Evolutionary conservation across 768 basidiomycete species (phyloP).

Genomic region (Glaciozyma antarctica): DNA sequence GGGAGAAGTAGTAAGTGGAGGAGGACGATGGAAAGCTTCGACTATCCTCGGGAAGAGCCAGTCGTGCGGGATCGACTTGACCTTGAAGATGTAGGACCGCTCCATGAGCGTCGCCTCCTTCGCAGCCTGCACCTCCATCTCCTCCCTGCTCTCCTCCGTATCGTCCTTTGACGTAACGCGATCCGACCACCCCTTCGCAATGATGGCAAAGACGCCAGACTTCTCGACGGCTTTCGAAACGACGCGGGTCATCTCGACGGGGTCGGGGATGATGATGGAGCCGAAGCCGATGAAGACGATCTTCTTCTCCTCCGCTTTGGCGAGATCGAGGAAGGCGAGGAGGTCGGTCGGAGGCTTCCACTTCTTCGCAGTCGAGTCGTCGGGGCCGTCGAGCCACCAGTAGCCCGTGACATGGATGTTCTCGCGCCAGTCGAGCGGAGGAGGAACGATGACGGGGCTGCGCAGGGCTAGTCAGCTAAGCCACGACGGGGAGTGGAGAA

Average conservation of each 20-base stretch:
- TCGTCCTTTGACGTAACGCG: constrained; percentile 50
- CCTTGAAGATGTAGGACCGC: constrained; percentile 69
- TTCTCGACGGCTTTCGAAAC: constrained; percentile 78
- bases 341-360: constrained; percentile 80
- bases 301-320: constrained; percentile 67
- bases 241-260: constrained; percentile 78
- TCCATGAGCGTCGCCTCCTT: constrained; percentile 59
- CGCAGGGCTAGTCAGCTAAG: not conserved
- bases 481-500: constrained; percentile 5
- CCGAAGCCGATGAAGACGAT: constrained; percentile 97
- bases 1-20: not conserved
- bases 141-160: constrained; percentile 46
- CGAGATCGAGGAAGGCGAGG: constrained; percentile 68
- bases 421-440: constrained; percentile 95
- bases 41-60: constrained; percentile 91
- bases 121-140: constrained; percentile 44
- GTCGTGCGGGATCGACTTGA: constrained; percentile 58
- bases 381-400: constrained; percentile 92
- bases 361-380: constrained; percentile 63
- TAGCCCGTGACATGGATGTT: constrained; percentile 96
- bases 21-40: constrained; percentile 93
- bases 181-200: constrained; percentile 98
- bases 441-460: constrained; percentile 59
- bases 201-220: constrained; percentile 80
- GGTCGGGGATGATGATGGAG: constrained; percentile 92